phyloP scores from a whole-genome alignment of 805 yeast genomes.

The Nakazawaea wickerhamii region DNA sequence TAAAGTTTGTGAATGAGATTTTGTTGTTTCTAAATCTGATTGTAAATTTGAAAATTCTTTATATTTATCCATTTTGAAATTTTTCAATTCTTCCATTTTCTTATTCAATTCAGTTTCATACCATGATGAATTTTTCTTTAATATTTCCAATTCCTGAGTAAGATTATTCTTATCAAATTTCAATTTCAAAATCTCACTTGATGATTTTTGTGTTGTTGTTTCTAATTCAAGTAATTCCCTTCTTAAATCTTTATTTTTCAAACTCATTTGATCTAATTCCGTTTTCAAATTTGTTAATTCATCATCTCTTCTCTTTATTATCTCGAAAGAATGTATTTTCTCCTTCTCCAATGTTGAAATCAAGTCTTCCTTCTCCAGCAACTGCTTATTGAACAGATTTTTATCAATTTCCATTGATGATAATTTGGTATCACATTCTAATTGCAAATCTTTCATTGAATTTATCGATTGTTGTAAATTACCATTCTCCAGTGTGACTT shows the following conservation, averaged over 20 bases:
- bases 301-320: conserved; percentile 31
- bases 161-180: conserved; percentile 23
- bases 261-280: conserved; percentile 35
- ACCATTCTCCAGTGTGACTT: conserved; percentile 20
- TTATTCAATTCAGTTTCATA: conserved; percentile 29
- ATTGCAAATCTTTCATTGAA: conserved; percentile 18
- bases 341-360: conserved; percentile 19
- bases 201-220: conserved; percentile 18
- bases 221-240: conserved; percentile 31
- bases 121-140: conserved; percentile 28
- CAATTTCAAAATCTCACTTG: conserved; percentile 21
- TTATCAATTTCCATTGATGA: conserved; percentile 13
- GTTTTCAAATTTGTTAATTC: conserved; percentile 30
- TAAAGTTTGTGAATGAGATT: conserved; percentile 25
- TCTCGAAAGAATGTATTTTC: conserved; percentile 27
- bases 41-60: conserved; percentile 27
- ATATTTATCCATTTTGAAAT: conserved; percentile 23
- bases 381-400: conserved; percentile 7
- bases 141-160: conserved; percentile 26
- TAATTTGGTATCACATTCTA: conserved; percentile 16
- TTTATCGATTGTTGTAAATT: conserved; percentile 19
- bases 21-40: conserved; percentile 29
- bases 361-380: conserved; percentile 9
- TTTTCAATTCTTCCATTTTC: conserved; percentile 23
- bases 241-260: conserved; percentile 37